Base-by-base conservation (phyloP, 1,139 yeast genomes). In the Lizanozyma gosingica region DNA sequence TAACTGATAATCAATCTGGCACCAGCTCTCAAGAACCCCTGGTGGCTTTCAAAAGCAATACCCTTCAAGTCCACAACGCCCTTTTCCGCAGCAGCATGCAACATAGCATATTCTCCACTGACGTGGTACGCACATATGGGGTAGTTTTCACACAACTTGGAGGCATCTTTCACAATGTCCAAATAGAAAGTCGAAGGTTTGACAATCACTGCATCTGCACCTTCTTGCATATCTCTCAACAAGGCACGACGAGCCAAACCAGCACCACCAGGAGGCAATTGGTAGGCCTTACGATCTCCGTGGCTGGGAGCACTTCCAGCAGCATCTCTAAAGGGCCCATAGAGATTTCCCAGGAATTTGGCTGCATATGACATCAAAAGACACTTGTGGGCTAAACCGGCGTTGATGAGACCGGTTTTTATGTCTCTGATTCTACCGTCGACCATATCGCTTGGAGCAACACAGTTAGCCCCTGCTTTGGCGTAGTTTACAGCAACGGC, bases 301-400 rank as follows among this genome's bases (percentile, higher is more conserved):
- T 77, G 75, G 22, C 87, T 75, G 11, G 98, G 98, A 3, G 81
- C 72, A 40, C 95, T 83, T 33, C 95, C 94, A 4, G 97, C 98
- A 33, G 97, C 97, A 51, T 92, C 98, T 59, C 99, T 73, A 69
- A 92, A 92, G 3, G 99, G 99, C 0, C 99, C 99, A 57, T 94
- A 92, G 41, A 94, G 67, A 46, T 80, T 78, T 27, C 97, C 97
- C 45, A 88, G 72, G 59, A 94, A 92, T 60, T 92, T 92, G 42
- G 98, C 98, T 17, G 95, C 78, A 63, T 92, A 92, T 3, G 96
- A 83, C 86, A 94, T 83, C 36, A 92, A 79, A 68, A 92, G 78
- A 43, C 90, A 81, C 57, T 82, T 80, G 63, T 92, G 95, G 18
- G 95, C 95, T 43, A 92, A 62, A 16, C 81, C 83, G n/a, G 85